Evolutionary conservation across 2,329 filamentous ascomycete genomes (phyloP), one percentile per base, ranked within the genome.

Genomic region (Lizonia empirigonia): DNA sequence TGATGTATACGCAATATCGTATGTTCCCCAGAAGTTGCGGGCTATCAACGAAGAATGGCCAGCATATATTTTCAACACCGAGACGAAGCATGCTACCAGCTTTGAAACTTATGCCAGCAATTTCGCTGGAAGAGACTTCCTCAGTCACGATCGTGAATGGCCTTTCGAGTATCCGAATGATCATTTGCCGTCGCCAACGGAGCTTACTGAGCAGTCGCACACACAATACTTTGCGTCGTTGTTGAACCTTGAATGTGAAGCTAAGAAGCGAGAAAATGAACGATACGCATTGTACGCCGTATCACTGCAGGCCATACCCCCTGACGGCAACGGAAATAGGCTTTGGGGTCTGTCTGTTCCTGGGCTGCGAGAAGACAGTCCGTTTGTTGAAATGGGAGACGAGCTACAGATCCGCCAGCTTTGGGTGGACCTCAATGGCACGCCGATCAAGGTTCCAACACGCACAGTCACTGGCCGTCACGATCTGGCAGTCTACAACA

Each of bases 331-430:
- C 2, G 30, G n/a, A n/a, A n/a, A n/a, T n/a, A n/a, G 37, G 2
- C 30, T 67, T 1, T 68, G 60, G 56, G 24, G 44, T 7, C 32
- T 72, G 1, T 34, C 36, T 2, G 38, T 72, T 4, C 69, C 69
- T 12, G 69, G 69, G 2, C 20, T 72, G 4, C 58, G 67, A 27
- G 70, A 73, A 40, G 63, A 71, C 7, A 68, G 40, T 13, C 69
- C 69, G 13, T 32, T 60, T 4, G 33, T 73, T n/a, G 64, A 68
- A 32, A 59, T 68, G 51, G 70, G 69, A 6, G 69, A 73, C 20
- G 41, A 47, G 1, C 26, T 73, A n/a, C 61, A 68, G 20, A 53
- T 72, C n/a, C 65, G 70, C 2, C 68, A 69, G 20, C 46, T 71
- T 9, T 58, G 48, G 24, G 40, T 66, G 2, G 60, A 70, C 38